Percentiles rank a stretch among this genome's conserved stretches.
Evolutionary conservation across 164 flowering plant species (phyloP).

Genomic region (Macadamia integrifolia): DNA sequence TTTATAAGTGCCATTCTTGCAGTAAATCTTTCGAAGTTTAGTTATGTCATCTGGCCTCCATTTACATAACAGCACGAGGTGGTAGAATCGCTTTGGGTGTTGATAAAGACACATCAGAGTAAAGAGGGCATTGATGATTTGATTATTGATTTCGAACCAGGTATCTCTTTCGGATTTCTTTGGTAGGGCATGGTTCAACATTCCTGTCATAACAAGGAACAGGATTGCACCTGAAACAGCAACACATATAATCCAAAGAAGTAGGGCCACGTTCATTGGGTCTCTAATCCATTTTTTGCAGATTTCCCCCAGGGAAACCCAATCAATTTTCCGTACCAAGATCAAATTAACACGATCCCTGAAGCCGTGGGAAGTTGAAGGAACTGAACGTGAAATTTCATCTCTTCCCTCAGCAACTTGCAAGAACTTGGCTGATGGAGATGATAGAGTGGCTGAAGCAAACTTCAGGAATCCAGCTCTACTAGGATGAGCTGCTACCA

Average conservation of each 20-base stretch:
- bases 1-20: conserved; percentile 82
- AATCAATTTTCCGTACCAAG: conserved; percentile 43
- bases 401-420: conserved; percentile 49
- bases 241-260: conserved; percentile 65
- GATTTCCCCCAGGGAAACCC: conserved; percentile 40
- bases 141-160: conserved; percentile 93
- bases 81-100: conserved; percentile 79
- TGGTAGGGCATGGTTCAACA: conserved; percentile 55
- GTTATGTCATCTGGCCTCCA: conserved; percentile 71
- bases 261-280: conserved; percentile 79
- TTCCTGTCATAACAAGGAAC: conserved; percentile 86
- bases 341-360: conserved; percentile 39
- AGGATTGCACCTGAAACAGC: conserved; percentile 81
- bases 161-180: conserved; percentile 58
- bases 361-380: conserved; percentile 30
- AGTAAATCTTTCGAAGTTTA: conserved; percentile 65
- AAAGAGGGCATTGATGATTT: conserved; percentile 88
- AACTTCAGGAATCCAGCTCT: conserved; percentile 22
- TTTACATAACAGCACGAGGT: conserved; percentile 62
- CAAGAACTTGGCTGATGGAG: conserved; percentile 57
- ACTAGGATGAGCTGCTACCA: conserved; percentile 7
- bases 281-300: conserved; percentile 66
- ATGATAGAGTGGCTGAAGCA: conserved; percentile 27
- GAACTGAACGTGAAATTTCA: conserved; percentile 55
- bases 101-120: conserved; percentile 92